Evolutionary conservation across 2,329 filamentous ascomycete species (phyloP).

Genomic region (Aspergillus tanneri): DNA sequence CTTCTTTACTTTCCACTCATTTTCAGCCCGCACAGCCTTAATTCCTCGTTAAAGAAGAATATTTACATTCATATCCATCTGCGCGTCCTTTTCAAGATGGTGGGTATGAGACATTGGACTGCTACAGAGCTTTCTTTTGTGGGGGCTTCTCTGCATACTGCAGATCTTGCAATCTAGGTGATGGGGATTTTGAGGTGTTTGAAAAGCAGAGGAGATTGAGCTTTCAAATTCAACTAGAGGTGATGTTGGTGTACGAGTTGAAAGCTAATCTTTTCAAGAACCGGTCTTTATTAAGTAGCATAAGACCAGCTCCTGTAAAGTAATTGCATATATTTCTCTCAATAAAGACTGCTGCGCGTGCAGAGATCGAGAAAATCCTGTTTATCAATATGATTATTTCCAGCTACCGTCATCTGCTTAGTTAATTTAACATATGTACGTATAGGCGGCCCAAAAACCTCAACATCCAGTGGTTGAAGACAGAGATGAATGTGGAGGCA

Average conservation of each 20-base stretch:
- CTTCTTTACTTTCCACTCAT: constrained; percentile 1
- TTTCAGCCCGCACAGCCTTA: background rate
- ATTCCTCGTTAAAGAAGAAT: background rate
- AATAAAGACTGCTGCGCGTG: background rate
- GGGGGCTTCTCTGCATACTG: background rate
- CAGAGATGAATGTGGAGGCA: constrained; percentile 4
- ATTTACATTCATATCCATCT: background rate
- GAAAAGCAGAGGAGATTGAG: constrained; percentile 5
- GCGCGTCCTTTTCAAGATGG: background rate
- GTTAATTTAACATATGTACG: constrained; percentile 2
- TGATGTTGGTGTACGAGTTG: background rate
- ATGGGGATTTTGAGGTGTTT: background rate
- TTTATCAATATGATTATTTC: constrained; percentile 9
- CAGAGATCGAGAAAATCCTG: constrained; percentile 2
- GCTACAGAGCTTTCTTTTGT: background rate
- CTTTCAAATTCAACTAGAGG: background rate
- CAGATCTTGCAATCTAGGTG: background rate
- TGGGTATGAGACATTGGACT: background rate
- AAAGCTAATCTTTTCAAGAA: constrained; percentile 1
- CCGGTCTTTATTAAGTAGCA: background rate
- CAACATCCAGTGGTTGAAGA: constrained; percentile 7
- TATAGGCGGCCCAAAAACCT: constrained; percentile 7
- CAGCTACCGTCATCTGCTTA: background rate
- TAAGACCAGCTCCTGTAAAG: constrained; percentile 3
- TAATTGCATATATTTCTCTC: constrained; percentile 3